These are phyloP conservation scores for Pyrenochaeta sp. DNA, from an alignment of 2,329 filamentous ascomycete species.

Conservation along the genomic window DNA sequence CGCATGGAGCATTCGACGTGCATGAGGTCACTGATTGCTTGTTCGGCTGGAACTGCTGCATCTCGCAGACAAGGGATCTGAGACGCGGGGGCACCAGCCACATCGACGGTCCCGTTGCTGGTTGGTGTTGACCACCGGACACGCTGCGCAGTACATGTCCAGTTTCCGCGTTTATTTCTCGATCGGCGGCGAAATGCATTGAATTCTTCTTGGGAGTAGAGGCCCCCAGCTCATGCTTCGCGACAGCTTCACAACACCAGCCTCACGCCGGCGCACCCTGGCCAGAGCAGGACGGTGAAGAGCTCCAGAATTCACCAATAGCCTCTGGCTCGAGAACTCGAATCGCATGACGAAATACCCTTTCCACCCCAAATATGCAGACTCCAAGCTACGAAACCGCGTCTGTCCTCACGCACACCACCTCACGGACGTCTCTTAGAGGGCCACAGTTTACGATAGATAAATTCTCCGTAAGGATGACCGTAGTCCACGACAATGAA, in stretches of 20 bases:
- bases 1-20: slow-evolving; percentile 13
- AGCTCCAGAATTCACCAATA: slow-evolving; percentile 11
- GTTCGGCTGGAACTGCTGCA: slow-evolving; percentile 19
- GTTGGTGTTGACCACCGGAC: background rate
- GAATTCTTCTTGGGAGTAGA: no score
- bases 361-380: slow-evolving; percentile 36
- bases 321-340: background rate
- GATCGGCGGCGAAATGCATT: background rate
- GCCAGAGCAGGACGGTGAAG: slow-evolving; percentile 19
- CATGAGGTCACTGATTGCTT: slow-evolving; percentile 22
- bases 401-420: slow-evolving; percentile 50
- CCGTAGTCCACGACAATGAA: background rate
- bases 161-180: no score
- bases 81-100: slow-evolving; percentile 39
- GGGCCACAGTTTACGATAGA: slow-evolving; percentile 82
- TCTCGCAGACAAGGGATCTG: slow-evolving; percentile 18
- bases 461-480: slow-evolving; percentile 61
- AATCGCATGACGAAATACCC: background rate
- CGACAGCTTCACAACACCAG: slow-evolving; percentile 20
- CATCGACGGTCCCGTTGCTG: no score
- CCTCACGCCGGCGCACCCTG: slow-evolving; percentile 18
- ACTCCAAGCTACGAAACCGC: slow-evolving; percentile 49
- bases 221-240: slow-evolving; percentile 13
- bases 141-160: background rate
- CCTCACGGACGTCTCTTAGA: slow-evolving; percentile 48